These are phyloP conservation scores for Oryza meyeriana DNA, from an alignment of 176 grass and related monocot genomes.

Conservation along the genomic window DNA sequence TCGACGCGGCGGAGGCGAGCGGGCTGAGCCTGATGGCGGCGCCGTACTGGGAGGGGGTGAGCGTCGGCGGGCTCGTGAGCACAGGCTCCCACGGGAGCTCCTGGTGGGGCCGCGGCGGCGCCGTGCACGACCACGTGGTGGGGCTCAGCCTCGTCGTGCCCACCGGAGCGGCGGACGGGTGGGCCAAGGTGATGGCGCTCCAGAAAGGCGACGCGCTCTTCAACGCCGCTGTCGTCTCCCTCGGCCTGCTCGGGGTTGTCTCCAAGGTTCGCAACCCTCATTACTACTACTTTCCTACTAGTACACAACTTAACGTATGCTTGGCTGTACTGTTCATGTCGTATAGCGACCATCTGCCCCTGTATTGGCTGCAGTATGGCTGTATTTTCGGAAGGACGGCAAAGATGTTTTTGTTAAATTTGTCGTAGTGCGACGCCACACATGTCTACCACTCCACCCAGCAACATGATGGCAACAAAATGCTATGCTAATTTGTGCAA, in stretches of 20 bases:
- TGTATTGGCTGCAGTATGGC: too few relatives aligned
- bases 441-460: neutral
- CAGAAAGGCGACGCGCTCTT: slow-evolving; percentile 51
- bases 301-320: neutral
- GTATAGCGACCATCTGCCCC: neutral
- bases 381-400: neutral
- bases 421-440: neutral
- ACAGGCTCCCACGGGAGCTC: slow-evolving; percentile 89
- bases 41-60: slow-evolving; percentile 85
- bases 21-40: slow-evolving; percentile 67
- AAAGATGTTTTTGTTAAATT: neutral
- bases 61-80: slow-evolving; percentile 64
- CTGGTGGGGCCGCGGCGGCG: slow-evolving; percentile 71
- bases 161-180: slow-evolving; percentile 22
- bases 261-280: slow-evolving; percentile 53
- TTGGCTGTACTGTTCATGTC: neutral
- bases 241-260: slow-evolving; percentile 69
- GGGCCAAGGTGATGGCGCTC: slow-evolving; percentile 49
- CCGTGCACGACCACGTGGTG: slow-evolving; percentile 73
- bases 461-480: neutral
- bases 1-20: slow-evolving; percentile 55
- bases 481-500: neutral
- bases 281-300: neutral
- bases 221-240: slow-evolving; percentile 63
- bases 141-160: slow-evolving; percentile 55